Percentiles rank a stretch among this genome's conserved stretches.
phyloP scores from a whole-genome alignment of 169 alveolate genomes.

The Babesia bovis region DNA sequence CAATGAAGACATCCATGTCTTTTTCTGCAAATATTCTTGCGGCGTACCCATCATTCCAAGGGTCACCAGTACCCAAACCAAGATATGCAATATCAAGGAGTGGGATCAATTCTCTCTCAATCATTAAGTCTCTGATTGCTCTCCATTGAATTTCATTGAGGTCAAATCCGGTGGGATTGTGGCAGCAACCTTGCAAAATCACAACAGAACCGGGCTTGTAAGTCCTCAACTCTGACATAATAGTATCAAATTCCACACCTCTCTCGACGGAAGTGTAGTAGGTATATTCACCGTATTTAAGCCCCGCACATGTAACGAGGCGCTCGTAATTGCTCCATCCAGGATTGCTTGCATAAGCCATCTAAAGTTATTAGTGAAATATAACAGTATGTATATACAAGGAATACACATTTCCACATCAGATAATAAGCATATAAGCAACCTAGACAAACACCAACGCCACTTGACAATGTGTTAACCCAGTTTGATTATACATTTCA shows the following conservation, averaged over 20 bases:
- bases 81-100: slow-evolving; percentile 63
- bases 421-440: not conserved
- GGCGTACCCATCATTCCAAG: slow-evolving; percentile 42
- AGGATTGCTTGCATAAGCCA: slow-evolving; percentile 56
- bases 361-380: slow-evolving; percentile 13
- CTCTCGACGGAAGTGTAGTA: slow-evolving; percentile 39
- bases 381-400: not conserved
- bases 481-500: no score
- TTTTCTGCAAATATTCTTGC: slow-evolving; percentile 34
- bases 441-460: no score
- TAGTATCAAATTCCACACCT: slow-evolving; percentile 52
- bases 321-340: slow-evolving; percentile 61
- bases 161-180: slow-evolving; percentile 68
- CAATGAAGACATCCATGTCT: slow-evolving; percentile 55
- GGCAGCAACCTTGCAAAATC: slow-evolving; percentile 55
- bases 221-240: slow-evolving; percentile 6
- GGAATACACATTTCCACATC: not conserved
- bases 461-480: no score
- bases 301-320: slow-evolving; percentile 32
- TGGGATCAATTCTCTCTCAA: slow-evolving; percentile 45
- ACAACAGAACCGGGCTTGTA: slow-evolving; percentile 34
- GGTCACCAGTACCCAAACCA: slow-evolving; percentile 56
- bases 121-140: slow-evolving; percentile 25
- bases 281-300: slow-evolving; percentile 49
- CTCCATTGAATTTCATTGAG: slow-evolving; percentile 49